phyloP scores from a whole-genome alignment of 805 yeast species.

The Myxozyma mucilagina region DNA sequence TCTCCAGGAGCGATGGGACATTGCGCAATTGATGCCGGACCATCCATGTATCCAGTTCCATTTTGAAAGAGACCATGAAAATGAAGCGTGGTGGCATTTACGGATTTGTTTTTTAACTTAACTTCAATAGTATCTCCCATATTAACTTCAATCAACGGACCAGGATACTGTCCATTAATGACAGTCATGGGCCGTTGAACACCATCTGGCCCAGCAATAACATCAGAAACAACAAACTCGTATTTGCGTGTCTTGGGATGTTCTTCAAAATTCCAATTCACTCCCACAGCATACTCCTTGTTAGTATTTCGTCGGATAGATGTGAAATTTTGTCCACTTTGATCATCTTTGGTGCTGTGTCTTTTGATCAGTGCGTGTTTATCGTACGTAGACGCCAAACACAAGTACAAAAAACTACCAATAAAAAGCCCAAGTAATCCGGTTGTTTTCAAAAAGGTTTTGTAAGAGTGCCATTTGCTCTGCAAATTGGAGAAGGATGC shows the following conservation, averaged over 20 bases:
- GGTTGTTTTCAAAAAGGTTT: no score
- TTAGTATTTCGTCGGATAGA: constrained; percentile 7
- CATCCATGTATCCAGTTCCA: constrained; percentile 52
- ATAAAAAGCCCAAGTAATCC: no score
- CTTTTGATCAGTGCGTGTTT: not conserved
- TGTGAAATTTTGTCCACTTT: not conserved
- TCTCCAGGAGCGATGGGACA: constrained; percentile 50
- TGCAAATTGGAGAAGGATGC: no score
- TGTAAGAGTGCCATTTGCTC: no score
- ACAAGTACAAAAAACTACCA: no score
- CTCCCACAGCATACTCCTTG: not conserved
- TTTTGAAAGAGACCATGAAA: constrained; percentile 55
- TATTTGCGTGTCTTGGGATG: constrained; percentile 33
- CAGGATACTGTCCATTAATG: constrained; percentile 52
- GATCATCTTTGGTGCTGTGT: not conserved
- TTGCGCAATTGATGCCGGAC: constrained; percentile 53
- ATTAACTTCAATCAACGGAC: constrained; percentile 48
- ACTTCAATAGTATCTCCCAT: constrained; percentile 44
- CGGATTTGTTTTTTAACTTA: constrained; percentile 44
- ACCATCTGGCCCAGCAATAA: constrained; percentile 40
- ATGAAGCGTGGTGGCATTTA: constrained; percentile 47
- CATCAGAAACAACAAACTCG: constrained; percentile 42
- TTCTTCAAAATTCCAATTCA: not conserved
- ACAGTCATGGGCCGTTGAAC: constrained; percentile 41
- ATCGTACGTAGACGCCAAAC: no score